Evolutionary conservation across 805 yeast genomes (phyloP).

Genomic region (Wickerhamomyces hampshirensis): DNA sequence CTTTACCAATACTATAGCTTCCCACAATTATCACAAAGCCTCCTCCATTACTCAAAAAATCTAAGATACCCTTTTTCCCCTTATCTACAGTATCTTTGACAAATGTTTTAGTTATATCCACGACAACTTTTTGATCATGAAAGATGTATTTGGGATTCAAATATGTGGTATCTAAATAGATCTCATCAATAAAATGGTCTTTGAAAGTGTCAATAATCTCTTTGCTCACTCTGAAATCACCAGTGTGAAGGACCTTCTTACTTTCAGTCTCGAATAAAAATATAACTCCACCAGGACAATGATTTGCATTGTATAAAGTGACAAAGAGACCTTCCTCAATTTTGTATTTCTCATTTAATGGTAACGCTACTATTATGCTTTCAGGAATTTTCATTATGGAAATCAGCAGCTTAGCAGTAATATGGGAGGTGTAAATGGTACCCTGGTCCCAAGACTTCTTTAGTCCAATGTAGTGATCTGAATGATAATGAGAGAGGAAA

Average conservation of each 20-base stretch:
- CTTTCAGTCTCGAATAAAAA: conserved; percentile 53
- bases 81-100: conserved; percentile 29
- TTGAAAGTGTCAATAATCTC: conserved; percentile 28
- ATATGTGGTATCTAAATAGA: conserved; percentile 91
- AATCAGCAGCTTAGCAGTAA: conserved; percentile 43
- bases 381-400: conserved; percentile 51
- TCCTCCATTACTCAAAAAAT: conserved; percentile 30
- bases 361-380: conserved; percentile 34
- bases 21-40: conserved; percentile 64
- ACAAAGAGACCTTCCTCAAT: conserved; percentile 43
- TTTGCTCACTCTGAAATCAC: conserved; percentile 78
- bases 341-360: conserved; percentile 27
- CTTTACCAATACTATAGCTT: conserved; percentile 91
- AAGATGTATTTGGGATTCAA: conserved; percentile 68
- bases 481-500: conserved; percentile 79
- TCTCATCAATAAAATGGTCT: conserved; percentile 41
- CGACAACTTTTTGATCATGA: conserved; percentile 71
- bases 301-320: conserved; percentile 77
- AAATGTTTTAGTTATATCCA: conserved; percentile 54
- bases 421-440: conserved; percentile 63
- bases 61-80: conserved; percentile 29
- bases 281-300: conserved; percentile 93
- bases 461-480: conserved; percentile 92
- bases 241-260: conserved; percentile 67
- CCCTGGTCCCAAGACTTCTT: conserved; percentile 73